A percentile compares a stretch with the other conserved stretches of the same genome.
These are phyloP conservation scores for Urochloa ruziziensis DNA, from an alignment of 176 grass and related monocot species.

Conservation along the genomic window DNA sequence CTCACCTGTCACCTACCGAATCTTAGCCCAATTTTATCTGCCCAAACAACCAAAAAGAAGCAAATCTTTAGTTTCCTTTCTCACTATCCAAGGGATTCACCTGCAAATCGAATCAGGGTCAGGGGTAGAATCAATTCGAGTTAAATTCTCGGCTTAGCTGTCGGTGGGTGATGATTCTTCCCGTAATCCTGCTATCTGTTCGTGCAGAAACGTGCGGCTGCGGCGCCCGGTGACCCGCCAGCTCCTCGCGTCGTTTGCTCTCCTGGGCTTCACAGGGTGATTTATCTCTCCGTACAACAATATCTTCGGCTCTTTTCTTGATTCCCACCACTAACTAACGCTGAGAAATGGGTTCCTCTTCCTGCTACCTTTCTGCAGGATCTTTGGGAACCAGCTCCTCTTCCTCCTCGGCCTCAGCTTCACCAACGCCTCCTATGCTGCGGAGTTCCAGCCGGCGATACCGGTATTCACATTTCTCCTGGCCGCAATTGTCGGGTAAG, in stretches of 20 bases:
- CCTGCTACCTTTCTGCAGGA: slow-evolving; percentile 37
- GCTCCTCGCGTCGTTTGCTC: slow-evolving; percentile 67
- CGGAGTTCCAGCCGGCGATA: slow-evolving; percentile 91
- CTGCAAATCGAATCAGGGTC: not conserved
- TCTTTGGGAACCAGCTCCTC: slow-evolving; percentile 92
- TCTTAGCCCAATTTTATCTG: not conserved
- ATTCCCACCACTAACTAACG: not conserved
- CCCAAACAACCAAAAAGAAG: not conserved
- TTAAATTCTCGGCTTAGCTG: not conserved
- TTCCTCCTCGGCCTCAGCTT: slow-evolving; percentile 83
- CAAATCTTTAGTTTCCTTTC: not conserved
- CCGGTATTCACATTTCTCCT: slow-evolving; percentile 86
- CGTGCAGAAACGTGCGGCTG: slow-evolving; percentile 47
- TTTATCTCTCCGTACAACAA: not conserved
- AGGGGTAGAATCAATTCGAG: not conserved
- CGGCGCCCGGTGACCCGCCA: slow-evolving; percentile 49
- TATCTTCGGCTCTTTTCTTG: not conserved
- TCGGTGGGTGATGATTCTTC: not conserved
- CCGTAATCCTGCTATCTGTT: not conserved
- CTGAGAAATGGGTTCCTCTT: not conserved
- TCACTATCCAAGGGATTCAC: not conserved
- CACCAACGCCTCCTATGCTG: slow-evolving; percentile 87
- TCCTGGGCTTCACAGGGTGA: slow-evolving; percentile 89
- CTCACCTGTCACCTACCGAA: not conserved
- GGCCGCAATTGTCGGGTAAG: slow-evolving; percentile 62